Evolutionary conservation across 768 basidiomycete genomes (phyloP), one percentile per base, ranked within the genome.

Genomic region (Naganishia onofrii): DNA sequence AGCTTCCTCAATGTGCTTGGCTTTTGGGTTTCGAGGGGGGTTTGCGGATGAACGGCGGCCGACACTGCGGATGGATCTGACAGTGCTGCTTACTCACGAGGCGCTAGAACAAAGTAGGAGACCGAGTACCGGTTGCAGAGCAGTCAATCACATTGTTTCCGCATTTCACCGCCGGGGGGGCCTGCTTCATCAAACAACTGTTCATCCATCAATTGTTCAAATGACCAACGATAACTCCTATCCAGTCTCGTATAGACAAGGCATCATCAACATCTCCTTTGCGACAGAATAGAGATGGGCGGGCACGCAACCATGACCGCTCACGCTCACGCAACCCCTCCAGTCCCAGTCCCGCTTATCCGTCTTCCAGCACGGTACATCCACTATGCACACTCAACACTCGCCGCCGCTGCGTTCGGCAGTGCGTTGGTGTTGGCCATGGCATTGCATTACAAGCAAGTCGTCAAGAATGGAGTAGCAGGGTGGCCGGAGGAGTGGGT

Each of bases 401-500:
- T 92, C 67, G 87, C 89, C 0, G 83, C 84, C 60, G 74, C 83
- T 4, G 90, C 92, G 0, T 93, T 93, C 77, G 34, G 80, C 29
- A 77, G 82, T 4, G 89, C 92, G 1, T 83, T 95, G 32, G 67
- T 84, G 28, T 74, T 92, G 36, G 91, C 87, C 0, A 87, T 85
- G 73, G 76, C 83, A 0, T 84, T 90, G n/a, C 90, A 93, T 78
- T 93, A 89, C 83, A 85, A 86, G 73, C 89, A 89, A 77, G 87
- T 95, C 32, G 91, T 92, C 44, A 91, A 90, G 83, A 95, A 95
- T 76, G 86, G 84, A 17, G 85, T 93, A 1, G 76, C 79, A 7
- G 70, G 76, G 72, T 89, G 34, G 38, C 67, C 66, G n/a, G 29
- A 36, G 46, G 65, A 95, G 77, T 93, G 90, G 90, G 90, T 91